Evolutionary conservation across 805 yeast genomes (phyloP).

Genomic region (Pichia exigua): DNA sequence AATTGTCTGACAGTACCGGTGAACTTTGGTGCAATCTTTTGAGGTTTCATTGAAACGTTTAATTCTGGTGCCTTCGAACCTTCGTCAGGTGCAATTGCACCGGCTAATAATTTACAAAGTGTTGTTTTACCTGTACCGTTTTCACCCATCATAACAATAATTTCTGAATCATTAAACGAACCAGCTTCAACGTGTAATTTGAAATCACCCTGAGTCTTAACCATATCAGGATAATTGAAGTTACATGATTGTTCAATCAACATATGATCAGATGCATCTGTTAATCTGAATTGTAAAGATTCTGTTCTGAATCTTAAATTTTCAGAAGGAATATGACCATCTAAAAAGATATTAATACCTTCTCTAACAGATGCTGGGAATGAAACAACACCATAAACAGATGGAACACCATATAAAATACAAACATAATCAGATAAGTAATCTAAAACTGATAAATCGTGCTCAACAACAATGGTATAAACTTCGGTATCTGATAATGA

Average conservation of each 20-base stretch:
- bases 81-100: conserved; percentile 81
- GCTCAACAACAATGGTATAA: conserved; percentile 96
- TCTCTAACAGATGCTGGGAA: conserved; percentile 96
- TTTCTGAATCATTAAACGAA: conserved; percentile 92
- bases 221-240: conserved; percentile 71
- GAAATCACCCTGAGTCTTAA: conserved; percentile 94
- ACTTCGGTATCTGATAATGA: conserved; percentile 66
- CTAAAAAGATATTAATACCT: conserved; percentile 97
- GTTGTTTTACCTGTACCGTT: conserved; percentile 99
- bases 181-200: conserved; percentile 74
- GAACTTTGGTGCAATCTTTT: conserved; percentile 97
- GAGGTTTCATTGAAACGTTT: conserved; percentile 97
- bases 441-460: conserved; percentile 95
- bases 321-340: conserved; percentile 96
- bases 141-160: conserved; percentile 99
- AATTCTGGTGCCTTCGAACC: conserved; percentile 75
- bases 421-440: conserved; percentile 95
- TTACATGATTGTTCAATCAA: conserved; percentile 72
- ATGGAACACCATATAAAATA: conserved; percentile 95
- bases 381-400: conserved; percentile 97
- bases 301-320: conserved; percentile 96
- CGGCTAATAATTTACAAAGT: conserved; percentile 90
- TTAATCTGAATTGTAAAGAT: conserved; percentile 85
- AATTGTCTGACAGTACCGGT: conserved; percentile 97
- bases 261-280: conserved; percentile 78